Evolutionary conservation across 257 asterid species (phyloP).

Genomic region (Rhazya stricta): DNA sequence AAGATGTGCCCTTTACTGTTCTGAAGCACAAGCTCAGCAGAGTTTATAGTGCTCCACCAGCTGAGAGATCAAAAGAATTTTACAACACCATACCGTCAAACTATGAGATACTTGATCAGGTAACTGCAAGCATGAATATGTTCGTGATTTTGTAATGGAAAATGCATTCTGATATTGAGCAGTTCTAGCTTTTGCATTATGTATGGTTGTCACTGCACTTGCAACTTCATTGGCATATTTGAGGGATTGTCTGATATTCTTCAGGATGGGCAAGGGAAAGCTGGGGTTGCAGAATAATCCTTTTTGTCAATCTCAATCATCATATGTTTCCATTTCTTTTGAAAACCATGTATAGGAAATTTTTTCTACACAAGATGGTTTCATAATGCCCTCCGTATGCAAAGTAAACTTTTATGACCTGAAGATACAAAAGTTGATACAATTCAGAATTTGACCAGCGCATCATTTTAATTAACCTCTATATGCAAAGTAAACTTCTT

Average conservation of each 20-base stretch:
- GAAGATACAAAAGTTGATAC: neutral
- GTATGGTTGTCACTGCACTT: no score
- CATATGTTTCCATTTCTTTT: neutral
- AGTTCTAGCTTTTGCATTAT: no score
- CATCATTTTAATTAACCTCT: no score
- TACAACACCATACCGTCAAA: conserved; percentile 57
- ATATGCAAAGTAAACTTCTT: neutral
- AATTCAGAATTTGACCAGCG: neutral
- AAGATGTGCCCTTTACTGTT: conserved; percentile 63
- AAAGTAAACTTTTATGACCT: no score
- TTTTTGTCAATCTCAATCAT: neutral
- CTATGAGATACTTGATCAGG: conserved; percentile 76
- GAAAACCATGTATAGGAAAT: neutral
- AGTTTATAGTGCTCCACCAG: conserved; percentile 59
- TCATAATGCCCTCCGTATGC: no score
- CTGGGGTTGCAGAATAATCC: neutral
- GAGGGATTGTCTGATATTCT: no score
- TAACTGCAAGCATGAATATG: conserved; percentile 5
- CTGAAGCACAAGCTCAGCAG: conserved; percentile 70
- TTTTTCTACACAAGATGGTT: neutral
- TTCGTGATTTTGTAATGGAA: neutral
- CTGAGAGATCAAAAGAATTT: conserved; percentile 40
- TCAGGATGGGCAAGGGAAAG: neutral
- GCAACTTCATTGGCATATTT: no score
- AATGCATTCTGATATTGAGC: neutral